phyloP scores from a whole-genome alignment of 352 stramenopile genomes.

The Globisporangium viniferum region DNA sequence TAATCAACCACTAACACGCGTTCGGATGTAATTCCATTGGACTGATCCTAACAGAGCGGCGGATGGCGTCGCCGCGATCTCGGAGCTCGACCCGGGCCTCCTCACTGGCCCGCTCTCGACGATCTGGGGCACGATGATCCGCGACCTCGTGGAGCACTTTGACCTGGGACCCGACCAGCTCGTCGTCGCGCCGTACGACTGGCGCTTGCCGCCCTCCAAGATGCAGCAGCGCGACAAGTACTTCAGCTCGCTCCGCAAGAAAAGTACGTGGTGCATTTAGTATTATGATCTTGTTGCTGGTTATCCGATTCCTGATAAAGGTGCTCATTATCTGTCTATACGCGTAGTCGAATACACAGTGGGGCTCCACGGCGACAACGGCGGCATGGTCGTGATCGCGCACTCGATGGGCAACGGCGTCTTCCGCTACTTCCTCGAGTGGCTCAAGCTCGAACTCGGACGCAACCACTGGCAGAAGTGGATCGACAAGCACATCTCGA shows the following conservation, averaged over 20 bases:
- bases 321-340: conserved; percentile 7
- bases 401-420: conserved; percentile 82
- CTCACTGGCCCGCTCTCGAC: conserved; percentile 70
- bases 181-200: conserved; percentile 78
- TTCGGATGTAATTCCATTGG: background rate
- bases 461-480: conserved; percentile 68
- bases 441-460: conserved; percentile 73
- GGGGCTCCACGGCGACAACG: conserved; percentile 35
- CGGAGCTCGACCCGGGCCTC: conserved; percentile 72
- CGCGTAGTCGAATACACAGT: conserved; percentile 60
- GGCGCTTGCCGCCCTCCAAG: conserved; percentile 67
- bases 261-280: conserved; percentile 40
- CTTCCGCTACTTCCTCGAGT: conserved; percentile 82
- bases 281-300: background rate
- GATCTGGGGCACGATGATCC: conserved; percentile 65
- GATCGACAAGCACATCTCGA: conserved; percentile 72
- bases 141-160: conserved; percentile 70
- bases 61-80: conserved; percentile 57
- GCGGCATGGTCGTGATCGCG: conserved; percentile 68
- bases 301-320: background rate
- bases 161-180: conserved; percentile 62
- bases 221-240: conserved; percentile 74
- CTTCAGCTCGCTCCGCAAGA: conserved; percentile 67
- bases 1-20: background rate
- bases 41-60: conserved; percentile 29